A percentile compares a stretch with the other conserved stretches of the same genome.
Conservation (phyloP, 495 filamentous ascomycete species). For the Aspergillus carlsbadensis region DNA sequence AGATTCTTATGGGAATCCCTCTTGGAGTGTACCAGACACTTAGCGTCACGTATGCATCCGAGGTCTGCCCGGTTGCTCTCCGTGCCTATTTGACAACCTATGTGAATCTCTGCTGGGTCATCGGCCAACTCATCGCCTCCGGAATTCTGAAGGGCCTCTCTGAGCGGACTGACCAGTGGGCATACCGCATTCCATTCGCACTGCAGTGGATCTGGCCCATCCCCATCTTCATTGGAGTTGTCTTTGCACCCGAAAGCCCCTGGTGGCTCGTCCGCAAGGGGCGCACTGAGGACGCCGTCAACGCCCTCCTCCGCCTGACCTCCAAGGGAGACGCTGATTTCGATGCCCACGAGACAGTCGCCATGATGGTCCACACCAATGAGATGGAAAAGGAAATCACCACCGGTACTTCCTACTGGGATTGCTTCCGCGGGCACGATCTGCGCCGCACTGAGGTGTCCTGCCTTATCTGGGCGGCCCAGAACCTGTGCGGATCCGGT, state of each 20-base stretch:
- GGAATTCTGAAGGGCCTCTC: slow-evolving; percentile 69
- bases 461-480: slow-evolving; percentile 77
- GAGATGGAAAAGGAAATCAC: slow-evolving; percentile 70
- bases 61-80: too few species aligned
- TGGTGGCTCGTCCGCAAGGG: slow-evolving; percentile 81
- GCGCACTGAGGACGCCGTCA: slow-evolving; percentile 63
- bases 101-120: too few species aligned
- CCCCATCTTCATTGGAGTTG: slow-evolving; percentile 67
- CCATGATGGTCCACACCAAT: slow-evolving; percentile 82
- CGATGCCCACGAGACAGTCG: slow-evolving; percentile 69
- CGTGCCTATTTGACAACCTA: too few species aligned
- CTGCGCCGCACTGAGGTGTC: slow-evolving; percentile 74
- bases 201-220: slow-evolving; percentile 84
- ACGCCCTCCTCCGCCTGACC: slow-evolving; percentile 64
- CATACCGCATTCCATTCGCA: slow-evolving; percentile 68
- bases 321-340: slow-evolving; percentile 58
- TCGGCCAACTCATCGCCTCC: slow-evolving; percentile 73
- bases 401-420: slow-evolving; percentile 61
- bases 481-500: slow-evolving; percentile 73
- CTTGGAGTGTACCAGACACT: slow-evolving; percentile 82
- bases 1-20: slow-evolving; percentile 74
- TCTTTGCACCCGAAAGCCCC: slow-evolving; percentile 71
- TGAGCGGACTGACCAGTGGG: slow-evolving; percentile 56
- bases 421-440: slow-evolving; percentile 74
- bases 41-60: slow-evolving; percentile 78